Percentiles rank a stretch among this genome's conserved stretches.
Evolutionary conservation across 495 filamentous ascomycete genomes (phyloP).

Genomic region (Lentithecium fluviatile): DNA sequence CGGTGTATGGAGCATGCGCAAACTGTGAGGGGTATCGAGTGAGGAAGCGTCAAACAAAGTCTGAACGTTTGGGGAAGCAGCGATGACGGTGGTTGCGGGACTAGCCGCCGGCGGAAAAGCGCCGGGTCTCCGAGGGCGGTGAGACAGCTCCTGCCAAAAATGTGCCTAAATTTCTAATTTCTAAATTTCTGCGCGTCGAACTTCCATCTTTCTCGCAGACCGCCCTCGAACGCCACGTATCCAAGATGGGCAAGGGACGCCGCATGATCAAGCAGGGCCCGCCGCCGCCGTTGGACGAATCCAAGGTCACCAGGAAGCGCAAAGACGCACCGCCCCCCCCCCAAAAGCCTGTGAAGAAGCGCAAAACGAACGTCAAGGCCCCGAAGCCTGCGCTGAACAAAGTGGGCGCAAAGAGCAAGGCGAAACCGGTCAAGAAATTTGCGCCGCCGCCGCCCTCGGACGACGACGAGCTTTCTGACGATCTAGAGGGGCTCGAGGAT

Average conservation of each 20-base stretch:
- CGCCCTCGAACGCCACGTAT: too few species aligned
- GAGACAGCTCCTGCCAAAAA: constrained; percentile 12
- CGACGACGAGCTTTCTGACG: constrained; percentile 35
- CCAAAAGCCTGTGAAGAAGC: constrained; percentile 35
- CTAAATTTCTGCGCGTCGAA: constrained; percentile 19
- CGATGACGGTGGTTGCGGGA: constrained; percentile 28
- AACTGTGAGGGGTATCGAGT: too few species aligned
- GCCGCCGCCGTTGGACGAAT: constrained; percentile 78
- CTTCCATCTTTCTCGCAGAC: constrained; percentile 3
- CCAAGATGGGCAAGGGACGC: constrained; percentile 79
- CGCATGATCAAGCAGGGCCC: constrained; percentile 95
- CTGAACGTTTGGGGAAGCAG: not conserved
- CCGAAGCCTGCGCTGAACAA: constrained; percentile 14
- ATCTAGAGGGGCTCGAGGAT: constrained; percentile 54
- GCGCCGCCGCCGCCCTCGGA: constrained; percentile 24
- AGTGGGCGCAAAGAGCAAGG: constrained; percentile 39
- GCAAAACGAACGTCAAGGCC: constrained; percentile 10
- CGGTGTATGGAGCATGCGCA: constrained; percentile 1
- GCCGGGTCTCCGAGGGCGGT: constrained; percentile 22
- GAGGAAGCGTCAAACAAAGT: too few species aligned
- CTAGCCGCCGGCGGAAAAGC: not conserved
- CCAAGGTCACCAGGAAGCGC: constrained; percentile 71
- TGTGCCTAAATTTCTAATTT: too few species aligned
- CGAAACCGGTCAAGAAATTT: constrained; percentile 35
- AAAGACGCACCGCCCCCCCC: constrained; percentile 53